Conservation (phyloP, 164 flowering plant genomes). For the Echeveria elegans region DNA sequence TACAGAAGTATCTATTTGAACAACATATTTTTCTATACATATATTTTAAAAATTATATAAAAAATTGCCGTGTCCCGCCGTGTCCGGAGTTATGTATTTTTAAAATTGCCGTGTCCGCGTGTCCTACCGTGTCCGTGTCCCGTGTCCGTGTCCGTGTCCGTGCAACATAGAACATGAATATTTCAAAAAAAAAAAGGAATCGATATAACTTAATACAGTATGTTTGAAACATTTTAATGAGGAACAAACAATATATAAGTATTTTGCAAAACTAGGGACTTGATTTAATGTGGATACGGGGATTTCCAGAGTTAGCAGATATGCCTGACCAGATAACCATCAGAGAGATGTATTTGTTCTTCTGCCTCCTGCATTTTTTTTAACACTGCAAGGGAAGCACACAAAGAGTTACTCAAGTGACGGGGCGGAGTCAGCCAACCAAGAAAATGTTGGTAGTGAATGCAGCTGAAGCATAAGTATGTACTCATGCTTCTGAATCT, state of each 20-base stretch:
- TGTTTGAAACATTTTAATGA: not conserved
- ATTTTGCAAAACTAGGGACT: not conserved
- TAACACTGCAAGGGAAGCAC: not conserved
- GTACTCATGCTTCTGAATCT: conserved; percentile 12
- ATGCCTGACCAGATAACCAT: not conserved
- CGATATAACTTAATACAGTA: too few species aligned
- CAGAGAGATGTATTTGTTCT: not conserved
- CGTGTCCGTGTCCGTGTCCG: too few species aligned
- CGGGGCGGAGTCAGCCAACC: too few species aligned
- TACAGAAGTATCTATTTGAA: too few species aligned
- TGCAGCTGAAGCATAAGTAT: not conserved
- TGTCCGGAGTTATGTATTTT: too few species aligned
- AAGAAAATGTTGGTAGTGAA: not conserved
- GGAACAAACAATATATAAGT: not conserved
- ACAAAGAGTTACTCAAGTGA: not conserved
- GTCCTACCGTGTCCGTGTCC: too few species aligned
- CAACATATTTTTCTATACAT: too few species aligned
- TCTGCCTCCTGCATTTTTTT: not conserved
- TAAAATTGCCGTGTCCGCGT: too few species aligned
- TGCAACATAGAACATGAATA: too few species aligned
- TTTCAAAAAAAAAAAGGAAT: too few species aligned
- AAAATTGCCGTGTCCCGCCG: too few species aligned
- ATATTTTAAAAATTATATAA: too few species aligned
- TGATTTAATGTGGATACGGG: not conserved
- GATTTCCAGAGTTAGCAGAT: not conserved